phyloP scores from a whole-genome alignment of 176 grass and related monocot genomes.

The Oryza meyeriana region DNA sequence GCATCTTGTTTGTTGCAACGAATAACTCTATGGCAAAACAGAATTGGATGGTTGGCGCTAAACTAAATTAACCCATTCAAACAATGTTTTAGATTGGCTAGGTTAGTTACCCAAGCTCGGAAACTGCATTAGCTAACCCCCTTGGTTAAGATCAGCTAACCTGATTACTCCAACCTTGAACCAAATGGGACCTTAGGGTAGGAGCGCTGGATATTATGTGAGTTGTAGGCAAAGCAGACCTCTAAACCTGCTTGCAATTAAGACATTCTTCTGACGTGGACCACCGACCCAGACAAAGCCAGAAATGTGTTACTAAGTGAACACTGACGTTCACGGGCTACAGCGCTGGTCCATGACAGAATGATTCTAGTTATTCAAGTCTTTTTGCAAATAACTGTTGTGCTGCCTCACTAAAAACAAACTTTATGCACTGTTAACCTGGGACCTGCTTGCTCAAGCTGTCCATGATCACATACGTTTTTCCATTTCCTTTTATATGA shows the following conservation, averaged over 20 bases:
- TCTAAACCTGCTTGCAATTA: neutral
- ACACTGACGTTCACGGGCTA: constrained; percentile 23
- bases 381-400: constrained; percentile 11
- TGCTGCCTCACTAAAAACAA: constrained; percentile 25
- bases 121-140: neutral
- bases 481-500: constrained; percentile 2
- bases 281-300: constrained; percentile 24
- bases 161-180: neutral
- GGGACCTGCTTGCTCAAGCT: constrained; percentile 25
- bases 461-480: neutral
- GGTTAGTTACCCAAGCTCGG: neutral
- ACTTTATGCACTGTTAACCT: constrained; percentile 18
- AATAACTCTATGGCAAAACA: neutral
- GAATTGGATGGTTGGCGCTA: neutral
- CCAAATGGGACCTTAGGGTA: neutral
- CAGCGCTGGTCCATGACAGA: constrained; percentile 29
- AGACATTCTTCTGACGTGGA: neutral
- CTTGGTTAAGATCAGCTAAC: too few relatives aligned
- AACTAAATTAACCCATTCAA: neutral
- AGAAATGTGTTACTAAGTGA: constrained; percentile 19
- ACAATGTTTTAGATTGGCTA: neutral
- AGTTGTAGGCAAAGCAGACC: constrained; percentile 4
- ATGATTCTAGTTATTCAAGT: constrained; percentile 12
- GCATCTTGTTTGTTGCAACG: neutral
- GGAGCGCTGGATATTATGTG: neutral